These are phyloP conservation scores for Zalaria sp. DNA, from an alignment of 2,329 filamentous ascomycete species.

Conservation along the genomic window DNA sequence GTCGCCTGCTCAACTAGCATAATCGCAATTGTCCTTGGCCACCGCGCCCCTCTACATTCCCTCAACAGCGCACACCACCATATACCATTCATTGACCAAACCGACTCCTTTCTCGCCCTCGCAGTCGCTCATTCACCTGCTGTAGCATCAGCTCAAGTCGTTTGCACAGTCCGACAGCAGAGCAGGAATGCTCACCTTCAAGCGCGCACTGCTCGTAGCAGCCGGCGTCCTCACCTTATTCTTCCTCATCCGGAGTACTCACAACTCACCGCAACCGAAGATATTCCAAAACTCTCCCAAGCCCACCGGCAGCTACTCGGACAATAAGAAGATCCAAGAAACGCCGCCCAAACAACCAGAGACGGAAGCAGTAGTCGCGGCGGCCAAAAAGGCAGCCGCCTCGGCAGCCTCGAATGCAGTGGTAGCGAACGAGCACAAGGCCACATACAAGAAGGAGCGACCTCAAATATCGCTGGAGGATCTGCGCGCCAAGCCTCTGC, in stretches of 20 bases:
- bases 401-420: conserved; percentile 12
- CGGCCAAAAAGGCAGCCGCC: conserved; percentile 11
- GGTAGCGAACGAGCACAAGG: conserved; percentile 1
- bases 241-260: conserved; percentile 52
- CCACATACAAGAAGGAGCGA: conserved; percentile 24
- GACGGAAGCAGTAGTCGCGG: conserved; percentile 5
- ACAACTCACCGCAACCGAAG: conserved; percentile 19
- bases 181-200: conserved; percentile 58
- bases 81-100: too few relatives aligned
- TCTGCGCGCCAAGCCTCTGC: conserved; percentile 55
- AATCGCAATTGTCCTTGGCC: too few relatives aligned
- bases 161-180: background rate
- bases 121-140: too few relatives aligned
- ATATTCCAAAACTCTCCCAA: conserved; percentile 19
- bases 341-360: conserved; percentile 4
- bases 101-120: background rate
- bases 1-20: too few relatives aligned
- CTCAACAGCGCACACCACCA: too few relatives aligned
- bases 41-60: too few relatives aligned
- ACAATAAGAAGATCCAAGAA: conserved; percentile 20
- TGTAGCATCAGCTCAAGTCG: too few relatives aligned
- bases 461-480: conserved; percentile 54
- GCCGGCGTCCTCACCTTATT: conserved; percentile 54
- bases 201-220: conserved; percentile 59
- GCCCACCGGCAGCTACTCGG: conserved; percentile 20